Conservation (phyloP, 2,329 filamentous ascomycete genomes). For the Pseudopyricularia cyperi region DNA sequence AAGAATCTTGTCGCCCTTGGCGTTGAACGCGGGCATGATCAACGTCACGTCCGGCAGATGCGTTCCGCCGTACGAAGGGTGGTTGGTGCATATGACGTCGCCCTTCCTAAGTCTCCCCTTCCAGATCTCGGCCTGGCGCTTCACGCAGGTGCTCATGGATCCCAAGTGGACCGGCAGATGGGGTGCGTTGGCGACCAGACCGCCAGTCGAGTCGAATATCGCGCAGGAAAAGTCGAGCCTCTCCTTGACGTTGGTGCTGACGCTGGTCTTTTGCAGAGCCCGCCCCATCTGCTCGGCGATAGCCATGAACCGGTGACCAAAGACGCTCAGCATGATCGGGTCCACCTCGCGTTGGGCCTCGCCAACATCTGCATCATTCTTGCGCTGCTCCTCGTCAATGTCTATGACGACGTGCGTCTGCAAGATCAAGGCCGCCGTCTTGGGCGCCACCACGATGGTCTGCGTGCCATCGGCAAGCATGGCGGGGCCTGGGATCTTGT, state of each 20-base stretch:
- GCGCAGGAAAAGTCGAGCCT: constrained; percentile 62
- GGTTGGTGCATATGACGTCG: constrained; percentile 64
- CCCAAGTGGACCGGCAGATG: constrained; percentile 60
- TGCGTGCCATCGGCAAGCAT: constrained; percentile 56
- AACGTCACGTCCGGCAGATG: constrained; percentile 64
- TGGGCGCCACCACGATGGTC: constrained; percentile 57
- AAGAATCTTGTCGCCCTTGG: constrained; percentile 33
- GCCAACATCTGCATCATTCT: neutral
- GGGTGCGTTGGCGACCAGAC: constrained; percentile 55
- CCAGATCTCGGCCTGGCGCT: constrained; percentile 44
- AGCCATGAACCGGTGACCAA: constrained; percentile 61
- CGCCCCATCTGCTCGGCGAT: constrained; percentile 62
- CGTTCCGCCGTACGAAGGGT: constrained; percentile 62
- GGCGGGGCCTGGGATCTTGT: constrained; percentile 49
- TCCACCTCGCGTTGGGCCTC: constrained; percentile 29
- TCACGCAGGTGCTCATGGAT: constrained; percentile 60
- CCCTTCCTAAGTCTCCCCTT: constrained; percentile 55
- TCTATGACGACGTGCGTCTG: constrained; percentile 62
- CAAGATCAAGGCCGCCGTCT: constrained; percentile 48
- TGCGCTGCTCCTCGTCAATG: constrained; percentile 31
- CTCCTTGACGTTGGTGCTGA: constrained; percentile 60
- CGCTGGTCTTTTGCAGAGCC: constrained; percentile 56
- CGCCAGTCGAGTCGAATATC: constrained; percentile 54
- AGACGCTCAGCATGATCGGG: constrained; percentile 56
- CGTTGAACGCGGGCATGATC: constrained; percentile 55